Evolutionary conservation across 495 filamentous ascomycete genomes (phyloP).

Genomic region (Elaphomyces granulatus): DNA sequence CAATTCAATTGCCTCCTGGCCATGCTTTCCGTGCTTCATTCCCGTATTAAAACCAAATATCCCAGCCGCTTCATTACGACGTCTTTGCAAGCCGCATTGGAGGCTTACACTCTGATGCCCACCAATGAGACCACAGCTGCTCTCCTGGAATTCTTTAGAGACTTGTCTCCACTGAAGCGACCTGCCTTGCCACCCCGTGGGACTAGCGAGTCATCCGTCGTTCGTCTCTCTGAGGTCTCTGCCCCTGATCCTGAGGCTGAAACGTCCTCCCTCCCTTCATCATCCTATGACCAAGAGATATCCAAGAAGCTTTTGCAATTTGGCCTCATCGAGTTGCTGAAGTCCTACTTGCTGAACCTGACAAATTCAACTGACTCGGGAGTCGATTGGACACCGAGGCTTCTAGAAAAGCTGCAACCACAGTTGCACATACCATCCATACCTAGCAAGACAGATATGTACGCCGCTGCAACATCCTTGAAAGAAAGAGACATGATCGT

Average conservation of each 20-base stretch:
- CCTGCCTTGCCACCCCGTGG: conserved; percentile 61
- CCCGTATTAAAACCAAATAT: conserved; percentile 75
- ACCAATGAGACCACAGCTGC: conserved; percentile 55
- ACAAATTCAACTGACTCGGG: conserved; percentile 44
- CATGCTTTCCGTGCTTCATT: conserved; percentile 75
- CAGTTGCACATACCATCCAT: conserved; percentile 40
- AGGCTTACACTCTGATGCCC: conserved; percentile 44
- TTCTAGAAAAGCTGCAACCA: conserved; percentile 59
- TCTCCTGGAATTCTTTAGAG: conserved; percentile 60
- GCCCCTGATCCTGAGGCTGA: conserved; percentile 77
- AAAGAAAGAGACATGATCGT: conserved; percentile 54
- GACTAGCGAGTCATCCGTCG: conserved; percentile 35
- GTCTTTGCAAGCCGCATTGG: conserved; percentile 61
- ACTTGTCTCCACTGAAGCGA: conserved; percentile 54
- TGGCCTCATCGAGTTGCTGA: conserved; percentile 72
- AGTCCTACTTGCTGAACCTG: conserved; percentile 54
- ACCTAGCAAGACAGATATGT: conserved; percentile 44
- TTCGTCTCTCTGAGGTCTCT: conserved; percentile 29
- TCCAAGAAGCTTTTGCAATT: conserved; percentile 69
- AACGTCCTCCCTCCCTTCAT: conserved; percentile 33
- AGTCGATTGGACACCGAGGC: conserved; percentile 59
- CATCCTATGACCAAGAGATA: conserved; percentile 37
- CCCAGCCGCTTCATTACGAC: conserved; percentile 90
- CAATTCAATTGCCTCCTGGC: conserved; percentile 65
- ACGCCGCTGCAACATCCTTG: conserved; percentile 45